phyloP scores from a whole-genome alignment of 805 yeast genomes.

The Pichia gijzeniarum region DNA sequence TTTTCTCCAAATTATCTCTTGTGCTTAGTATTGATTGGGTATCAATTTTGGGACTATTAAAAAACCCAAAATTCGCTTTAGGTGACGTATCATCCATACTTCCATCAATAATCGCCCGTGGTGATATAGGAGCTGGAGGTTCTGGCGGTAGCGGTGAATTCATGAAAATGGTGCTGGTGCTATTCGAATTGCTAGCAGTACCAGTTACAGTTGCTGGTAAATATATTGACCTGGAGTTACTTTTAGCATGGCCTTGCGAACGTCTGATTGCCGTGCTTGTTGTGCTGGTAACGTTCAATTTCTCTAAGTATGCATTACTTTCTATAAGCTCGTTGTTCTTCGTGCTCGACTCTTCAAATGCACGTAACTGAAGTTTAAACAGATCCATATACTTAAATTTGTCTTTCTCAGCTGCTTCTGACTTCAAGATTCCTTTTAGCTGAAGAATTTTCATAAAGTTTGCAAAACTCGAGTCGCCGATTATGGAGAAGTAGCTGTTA shows the following conservation, averaged over 20 bases:
- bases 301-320: constrained; percentile 24
- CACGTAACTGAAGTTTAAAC: constrained; percentile 33
- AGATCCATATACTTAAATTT: constrained; percentile 33
- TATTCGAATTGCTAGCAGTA: not conserved
- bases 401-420: constrained; percentile 31
- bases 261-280: not conserved
- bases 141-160: constrained; percentile 15
- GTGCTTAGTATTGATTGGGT: constrained; percentile 31
- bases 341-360: constrained; percentile 25
- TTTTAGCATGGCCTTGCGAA: constrained; percentile 9
- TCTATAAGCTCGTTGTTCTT: constrained; percentile 23
- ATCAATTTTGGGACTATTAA: constrained; percentile 24
- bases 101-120: not conserved
- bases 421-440: constrained; percentile 44
- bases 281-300: constrained; percentile 15
- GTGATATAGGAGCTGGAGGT: constrained; percentile 6
- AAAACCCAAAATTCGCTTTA: constrained; percentile 14
- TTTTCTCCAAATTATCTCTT: constrained; percentile 38
- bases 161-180: not conserved
- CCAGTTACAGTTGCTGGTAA: constrained; percentile 13
- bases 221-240: constrained; percentile 12
- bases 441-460: constrained; percentile 63
- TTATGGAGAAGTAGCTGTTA: constrained; percentile 55
- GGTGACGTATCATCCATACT: not conserved
- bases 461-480: constrained; percentile 55